phyloP scores from a whole-genome alignment of 2,329 filamentous ascomycete species.

The Calonectria fujianensis region DNA sequence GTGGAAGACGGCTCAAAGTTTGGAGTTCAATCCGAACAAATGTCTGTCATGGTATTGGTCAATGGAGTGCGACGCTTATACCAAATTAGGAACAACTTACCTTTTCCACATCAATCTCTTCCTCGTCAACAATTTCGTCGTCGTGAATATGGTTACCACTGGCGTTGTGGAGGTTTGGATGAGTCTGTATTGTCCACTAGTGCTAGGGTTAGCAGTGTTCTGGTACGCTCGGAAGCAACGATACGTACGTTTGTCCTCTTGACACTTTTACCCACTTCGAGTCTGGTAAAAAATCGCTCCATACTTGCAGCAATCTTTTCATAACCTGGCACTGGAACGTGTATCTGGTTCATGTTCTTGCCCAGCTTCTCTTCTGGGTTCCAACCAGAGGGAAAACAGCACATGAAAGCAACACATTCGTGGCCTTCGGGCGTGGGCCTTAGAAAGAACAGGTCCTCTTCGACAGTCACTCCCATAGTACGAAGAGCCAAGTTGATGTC shows the following conservation, averaged over 20 bases:
- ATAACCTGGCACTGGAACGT: slow-evolving; percentile 70
- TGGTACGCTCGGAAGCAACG: not conserved
- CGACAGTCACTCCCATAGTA: slow-evolving; percentile 67
- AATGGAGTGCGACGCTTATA: not conserved
- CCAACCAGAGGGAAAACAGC: slow-evolving; percentile 71
- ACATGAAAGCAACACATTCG: slow-evolving; percentile 67
- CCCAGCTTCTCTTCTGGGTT: slow-evolving; percentile 69
- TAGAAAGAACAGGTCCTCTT: slow-evolving; percentile 72
- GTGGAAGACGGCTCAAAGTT: slow-evolving; percentile 69
- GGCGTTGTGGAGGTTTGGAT: slow-evolving; percentile 63
- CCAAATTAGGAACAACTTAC: slow-evolving; percentile 46
- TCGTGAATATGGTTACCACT: slow-evolving; percentile 61
- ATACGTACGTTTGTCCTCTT: slow-evolving; percentile 58
- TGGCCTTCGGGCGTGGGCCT: slow-evolving; percentile 63
- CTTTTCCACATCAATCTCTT: slow-evolving; percentile 63
- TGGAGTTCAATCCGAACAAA: slow-evolving; percentile 70
- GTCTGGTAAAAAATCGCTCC: slow-evolving; percentile 69
- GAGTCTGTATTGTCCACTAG: slow-evolving; percentile 71
- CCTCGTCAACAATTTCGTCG: slow-evolving; percentile 58
- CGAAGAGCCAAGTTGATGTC: not conserved
- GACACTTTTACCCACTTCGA: slow-evolving; percentile 67
- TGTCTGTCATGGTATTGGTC: slow-evolving; percentile 50
- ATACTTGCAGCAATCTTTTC: slow-evolving; percentile 71
- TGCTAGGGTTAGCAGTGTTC: not conserved
- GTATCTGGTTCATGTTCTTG: slow-evolving; percentile 68